Conservation (phyloP, 164 flowering plant species). For the Vitis rupestris region DNA sequence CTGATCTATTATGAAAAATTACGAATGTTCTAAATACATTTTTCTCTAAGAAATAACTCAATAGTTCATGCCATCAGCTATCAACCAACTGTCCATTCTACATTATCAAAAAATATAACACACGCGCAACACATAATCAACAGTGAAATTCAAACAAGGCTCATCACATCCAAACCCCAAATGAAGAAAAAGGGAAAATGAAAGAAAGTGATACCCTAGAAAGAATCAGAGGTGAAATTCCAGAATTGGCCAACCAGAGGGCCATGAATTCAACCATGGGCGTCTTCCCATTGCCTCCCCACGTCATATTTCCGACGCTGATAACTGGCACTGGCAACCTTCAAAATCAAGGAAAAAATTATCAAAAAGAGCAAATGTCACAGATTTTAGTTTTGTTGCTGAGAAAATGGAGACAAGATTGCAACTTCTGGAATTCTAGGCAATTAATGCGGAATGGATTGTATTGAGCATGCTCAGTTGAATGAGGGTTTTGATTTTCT, state of each 20-base stretch:
- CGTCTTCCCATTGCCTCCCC: conserved; percentile 99
- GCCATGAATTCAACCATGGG: conserved; percentile 92
- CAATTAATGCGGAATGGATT: too few species aligned
- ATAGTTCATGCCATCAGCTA: too few species aligned
- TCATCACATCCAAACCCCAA: neutral
- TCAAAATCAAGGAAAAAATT: neutral
- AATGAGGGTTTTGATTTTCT: too few species aligned
- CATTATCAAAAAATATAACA: too few species aligned
- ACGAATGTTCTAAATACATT: neutral
- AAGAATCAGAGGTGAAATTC: conserved; percentile 77
- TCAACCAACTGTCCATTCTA: too few species aligned
- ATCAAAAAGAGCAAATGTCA: neutral
- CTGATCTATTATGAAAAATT: neutral
- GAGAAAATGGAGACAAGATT: neutral
- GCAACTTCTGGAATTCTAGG: too few species aligned
- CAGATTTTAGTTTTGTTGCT: neutral
- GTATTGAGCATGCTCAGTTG: too few species aligned
- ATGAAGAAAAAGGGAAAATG: neutral
- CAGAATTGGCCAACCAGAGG: conserved; percentile 35
- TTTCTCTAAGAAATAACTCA: neutral
- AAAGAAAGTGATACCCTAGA: conserved; percentile 49
- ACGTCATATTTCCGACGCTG: conserved; percentile 91
- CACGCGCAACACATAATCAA: too few species aligned
- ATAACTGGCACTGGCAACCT: conserved; percentile 91
- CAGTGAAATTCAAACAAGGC: too few species aligned